Conservation (phyloP, 768 basidiomycete genomes). For the Suillus americanus region DNA sequence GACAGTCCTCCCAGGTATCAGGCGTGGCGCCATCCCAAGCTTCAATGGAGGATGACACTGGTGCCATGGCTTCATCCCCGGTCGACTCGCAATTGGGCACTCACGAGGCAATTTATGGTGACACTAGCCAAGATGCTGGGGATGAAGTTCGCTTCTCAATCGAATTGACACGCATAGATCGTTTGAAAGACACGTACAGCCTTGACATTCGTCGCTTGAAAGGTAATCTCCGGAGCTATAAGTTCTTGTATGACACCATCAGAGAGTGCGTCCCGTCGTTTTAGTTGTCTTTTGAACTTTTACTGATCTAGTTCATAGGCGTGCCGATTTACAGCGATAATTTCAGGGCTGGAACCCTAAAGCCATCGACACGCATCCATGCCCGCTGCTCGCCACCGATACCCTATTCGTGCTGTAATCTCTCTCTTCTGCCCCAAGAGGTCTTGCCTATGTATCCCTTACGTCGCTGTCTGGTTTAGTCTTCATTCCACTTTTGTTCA, state of each 20-base stretch:
- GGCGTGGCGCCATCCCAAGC: constrained; percentile 38
- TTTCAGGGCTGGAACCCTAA: constrained; percentile 26
- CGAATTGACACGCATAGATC: constrained; percentile 88
- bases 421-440: neutral
- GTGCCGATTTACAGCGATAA: constrained; percentile 38
- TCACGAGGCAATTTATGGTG: constrained; percentile 74
- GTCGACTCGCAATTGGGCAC: constrained; percentile 37
- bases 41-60: constrained; percentile 48
- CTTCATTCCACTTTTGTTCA: constrained; percentile 4
- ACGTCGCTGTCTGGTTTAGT: constrained; percentile 6
- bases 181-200: constrained; percentile 87
- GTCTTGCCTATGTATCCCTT: neutral
- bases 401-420: constrained; percentile 33
- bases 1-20: constrained; percentile 82
- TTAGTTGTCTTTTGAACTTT: constrained; percentile 11
- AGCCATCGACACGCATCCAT: constrained; percentile 9
- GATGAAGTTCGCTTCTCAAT: constrained; percentile 97
- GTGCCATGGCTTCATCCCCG: constrained; percentile 20
- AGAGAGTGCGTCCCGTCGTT: constrained; percentile 62
- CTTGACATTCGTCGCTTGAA: constrained; percentile 91
- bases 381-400: constrained; percentile 16
- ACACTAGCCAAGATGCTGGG: constrained; percentile 75
- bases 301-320: constrained; percentile 24
- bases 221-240: constrained; percentile 90
- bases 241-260: constrained; percentile 86